Conservation (phyloP, 768 basidiomycete species). For the Podaxis sp. region DNA sequence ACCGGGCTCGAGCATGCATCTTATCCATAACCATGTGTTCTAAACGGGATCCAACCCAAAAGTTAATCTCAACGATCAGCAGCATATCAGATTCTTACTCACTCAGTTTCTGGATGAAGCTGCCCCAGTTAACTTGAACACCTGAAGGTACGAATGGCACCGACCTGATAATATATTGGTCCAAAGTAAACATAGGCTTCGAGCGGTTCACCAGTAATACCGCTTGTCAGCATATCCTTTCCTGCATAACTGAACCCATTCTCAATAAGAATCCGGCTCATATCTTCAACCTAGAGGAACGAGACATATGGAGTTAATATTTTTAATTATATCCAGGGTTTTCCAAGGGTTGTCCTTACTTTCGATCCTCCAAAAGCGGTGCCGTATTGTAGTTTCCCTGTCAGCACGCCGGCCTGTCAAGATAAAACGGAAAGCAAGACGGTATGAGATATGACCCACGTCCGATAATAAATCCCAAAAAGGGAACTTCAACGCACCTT, state of each 20-base stretch:
- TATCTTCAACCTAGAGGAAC: slow-evolving; percentile 78
- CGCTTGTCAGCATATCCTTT: slow-evolving; percentile 99
- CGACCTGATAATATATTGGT: slow-evolving; percentile 94
- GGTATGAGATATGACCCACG: slow-evolving; percentile 3
- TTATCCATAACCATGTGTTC: slow-evolving; percentile 99
- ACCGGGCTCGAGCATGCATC: slow-evolving; percentile 99
- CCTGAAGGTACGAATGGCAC: slow-evolving; percentile 14
- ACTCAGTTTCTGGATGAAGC: slow-evolving; percentile 81
- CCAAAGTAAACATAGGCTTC: slow-evolving; percentile 99
- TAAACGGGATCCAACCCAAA: slow-evolving; percentile 22
- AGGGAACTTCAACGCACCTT: slow-evolving; percentile 49
- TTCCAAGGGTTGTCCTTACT: slow-evolving; percentile 35
- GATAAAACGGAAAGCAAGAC: slow-evolving; percentile 4
- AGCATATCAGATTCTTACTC: slow-evolving; percentile 26
- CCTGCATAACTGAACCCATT: slow-evolving; percentile 96
- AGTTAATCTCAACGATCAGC: not conserved
- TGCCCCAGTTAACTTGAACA: slow-evolving; percentile 2
- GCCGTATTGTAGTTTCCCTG: slow-evolving; percentile 87
- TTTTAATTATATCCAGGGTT: slow-evolving; percentile 6
- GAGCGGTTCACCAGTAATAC: slow-evolving; percentile 94
- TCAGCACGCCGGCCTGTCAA: slow-evolving; percentile 80
- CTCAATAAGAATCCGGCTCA: slow-evolving; percentile 94
- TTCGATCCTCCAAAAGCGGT: slow-evolving; percentile 98
- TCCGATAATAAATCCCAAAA: slow-evolving; percentile 10
- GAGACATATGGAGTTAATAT: slow-evolving; percentile 5